Conservation (phyloP, 305 asterid genomes). For the Rubia peregrina region DNA sequence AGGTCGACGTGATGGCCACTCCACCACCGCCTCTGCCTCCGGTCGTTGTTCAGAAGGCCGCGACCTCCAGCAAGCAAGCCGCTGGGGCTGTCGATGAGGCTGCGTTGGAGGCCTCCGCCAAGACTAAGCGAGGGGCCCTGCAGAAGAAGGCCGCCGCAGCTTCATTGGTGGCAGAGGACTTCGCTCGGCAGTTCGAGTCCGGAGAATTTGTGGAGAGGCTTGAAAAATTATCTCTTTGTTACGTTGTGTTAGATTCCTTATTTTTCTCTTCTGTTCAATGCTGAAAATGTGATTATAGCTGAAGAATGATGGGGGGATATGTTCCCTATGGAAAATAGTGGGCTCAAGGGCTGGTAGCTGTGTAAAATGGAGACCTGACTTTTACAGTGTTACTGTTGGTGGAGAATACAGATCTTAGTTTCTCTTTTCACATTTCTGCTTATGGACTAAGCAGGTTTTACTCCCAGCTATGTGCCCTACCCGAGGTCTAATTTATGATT, state of each 20-base stretch:
- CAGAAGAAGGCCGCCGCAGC: constrained; percentile 93
- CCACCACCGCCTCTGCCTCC: constrained; percentile 37
- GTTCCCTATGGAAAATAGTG: no score
- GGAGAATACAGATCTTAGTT: no score
- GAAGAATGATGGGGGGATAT: no score
- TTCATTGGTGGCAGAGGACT: constrained; percentile 78
- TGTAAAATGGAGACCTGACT: no score
- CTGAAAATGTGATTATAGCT: no score
- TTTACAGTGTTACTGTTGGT: no score
- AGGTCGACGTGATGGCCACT: constrained; percentile 44
- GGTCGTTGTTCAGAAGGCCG: constrained; percentile 4
- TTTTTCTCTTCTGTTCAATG: background rate
- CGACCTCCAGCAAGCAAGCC: constrained; percentile 19
- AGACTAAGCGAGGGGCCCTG: constrained; percentile 71
- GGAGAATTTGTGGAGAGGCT: constrained; percentile 65
- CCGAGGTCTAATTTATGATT: background rate
- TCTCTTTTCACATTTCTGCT: no score
- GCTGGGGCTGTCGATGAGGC: constrained; percentile 30
- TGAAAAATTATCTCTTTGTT: no score
- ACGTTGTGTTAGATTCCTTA: background rate
- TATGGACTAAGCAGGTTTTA: no score
- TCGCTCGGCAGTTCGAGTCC: constrained; percentile 72
- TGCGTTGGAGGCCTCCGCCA: constrained; percentile 51
- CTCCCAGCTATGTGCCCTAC: no score
- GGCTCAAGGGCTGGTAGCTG: no score